phyloP scores from a whole-genome alignment of 2,329 filamentous ascomycete genomes.

The Epichloe hybrida region DNA sequence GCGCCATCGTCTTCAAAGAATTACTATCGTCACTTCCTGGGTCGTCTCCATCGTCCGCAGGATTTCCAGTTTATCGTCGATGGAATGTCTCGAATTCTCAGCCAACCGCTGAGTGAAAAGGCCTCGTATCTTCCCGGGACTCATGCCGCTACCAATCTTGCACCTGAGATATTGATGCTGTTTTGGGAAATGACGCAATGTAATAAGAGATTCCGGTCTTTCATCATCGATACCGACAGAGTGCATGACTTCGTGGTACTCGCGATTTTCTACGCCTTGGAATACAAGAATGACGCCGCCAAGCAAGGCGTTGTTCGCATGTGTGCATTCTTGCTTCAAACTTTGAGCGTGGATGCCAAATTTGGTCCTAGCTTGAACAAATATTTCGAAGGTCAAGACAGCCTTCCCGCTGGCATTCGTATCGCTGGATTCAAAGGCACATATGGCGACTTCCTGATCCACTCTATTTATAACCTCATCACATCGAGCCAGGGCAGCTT shows the following conservation, averaged over 20 bases:
- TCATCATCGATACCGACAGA: slow-evolving; percentile 90
- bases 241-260: slow-evolving; percentile 88
- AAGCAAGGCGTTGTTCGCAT: slow-evolving; percentile 90
- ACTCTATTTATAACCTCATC: slow-evolving; percentile 87
- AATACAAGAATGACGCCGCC: slow-evolving; percentile 71
- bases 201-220: slow-evolving; percentile 92
- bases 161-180: slow-evolving; percentile 89
- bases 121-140: slow-evolving; percentile 78
- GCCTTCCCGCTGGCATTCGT: slow-evolving; percentile 66
- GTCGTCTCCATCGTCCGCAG: slow-evolving; percentile 78
- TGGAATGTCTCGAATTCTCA: slow-evolving; percentile 82
- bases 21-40: slow-evolving; percentile 83
- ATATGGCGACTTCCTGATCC: slow-evolving; percentile 88
- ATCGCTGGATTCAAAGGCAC: slow-evolving; percentile 76
- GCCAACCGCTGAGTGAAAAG: slow-evolving; percentile 83
- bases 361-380: slow-evolving; percentile 88
- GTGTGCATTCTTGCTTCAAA: slow-evolving; percentile 95
- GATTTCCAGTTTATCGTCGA: slow-evolving; percentile 97
- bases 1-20: slow-evolving; percentile 59
- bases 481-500: slow-evolving; percentile 83
- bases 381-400: slow-evolving; percentile 77
- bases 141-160: slow-evolving; percentile 69
- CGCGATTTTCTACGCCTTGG: slow-evolving; percentile 82
- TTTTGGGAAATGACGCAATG: slow-evolving; percentile 97
- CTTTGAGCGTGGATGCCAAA: slow-evolving; percentile 79